Evolutionary conservation across 2,329 filamentous ascomycete genomes (phyloP).

Genomic region (Camptophora hylomeconis): DNA sequence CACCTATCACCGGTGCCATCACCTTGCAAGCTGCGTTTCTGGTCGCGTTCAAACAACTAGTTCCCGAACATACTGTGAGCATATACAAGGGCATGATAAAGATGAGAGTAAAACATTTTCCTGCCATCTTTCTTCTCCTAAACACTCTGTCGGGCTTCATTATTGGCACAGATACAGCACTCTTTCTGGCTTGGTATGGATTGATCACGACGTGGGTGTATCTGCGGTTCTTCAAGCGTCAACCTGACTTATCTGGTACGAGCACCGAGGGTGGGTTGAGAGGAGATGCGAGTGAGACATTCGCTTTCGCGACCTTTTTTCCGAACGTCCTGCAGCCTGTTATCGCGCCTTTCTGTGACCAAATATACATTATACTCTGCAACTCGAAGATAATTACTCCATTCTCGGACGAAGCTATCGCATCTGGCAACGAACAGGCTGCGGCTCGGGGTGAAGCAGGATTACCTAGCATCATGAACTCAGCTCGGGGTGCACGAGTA

Average conservation of each 20-base stretch:
- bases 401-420: slow-evolving; percentile 70
- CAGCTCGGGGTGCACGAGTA: slow-evolving; percentile 28
- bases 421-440: slow-evolving; percentile 59
- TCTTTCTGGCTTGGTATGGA: slow-evolving; percentile 67
- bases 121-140: slow-evolving; percentile 59
- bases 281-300: slow-evolving; percentile 90
- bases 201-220: slow-evolving; percentile 89
- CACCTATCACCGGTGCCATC: slow-evolving; percentile 76
- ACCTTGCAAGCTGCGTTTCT: slow-evolving; percentile 87
- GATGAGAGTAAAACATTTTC: slow-evolving; percentile 74
- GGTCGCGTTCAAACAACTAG: slow-evolving; percentile 92
- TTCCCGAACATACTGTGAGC: slow-evolving; percentile 92
- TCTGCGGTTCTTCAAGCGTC: slow-evolving; percentile 78
- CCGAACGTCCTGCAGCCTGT: slow-evolving; percentile 70
- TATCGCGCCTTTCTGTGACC: slow-evolving; percentile 58
- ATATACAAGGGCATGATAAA: slow-evolving; percentile 81
- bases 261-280: slow-evolving; percentile 38
- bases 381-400: slow-evolving; percentile 67
- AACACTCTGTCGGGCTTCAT: slow-evolving; percentile 53
- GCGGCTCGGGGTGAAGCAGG: slow-evolving; percentile 50
- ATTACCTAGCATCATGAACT: slow-evolving; percentile 45
- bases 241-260: slow-evolving; percentile 41
- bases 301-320: slow-evolving; percentile 93
- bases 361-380: slow-evolving; percentile 63
- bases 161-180: slow-evolving; percentile 59